These are phyloP conservation scores for Amaranthus tricolor DNA, from an alignment of 179 eudicot genomes.

Conservation along the genomic window DNA sequence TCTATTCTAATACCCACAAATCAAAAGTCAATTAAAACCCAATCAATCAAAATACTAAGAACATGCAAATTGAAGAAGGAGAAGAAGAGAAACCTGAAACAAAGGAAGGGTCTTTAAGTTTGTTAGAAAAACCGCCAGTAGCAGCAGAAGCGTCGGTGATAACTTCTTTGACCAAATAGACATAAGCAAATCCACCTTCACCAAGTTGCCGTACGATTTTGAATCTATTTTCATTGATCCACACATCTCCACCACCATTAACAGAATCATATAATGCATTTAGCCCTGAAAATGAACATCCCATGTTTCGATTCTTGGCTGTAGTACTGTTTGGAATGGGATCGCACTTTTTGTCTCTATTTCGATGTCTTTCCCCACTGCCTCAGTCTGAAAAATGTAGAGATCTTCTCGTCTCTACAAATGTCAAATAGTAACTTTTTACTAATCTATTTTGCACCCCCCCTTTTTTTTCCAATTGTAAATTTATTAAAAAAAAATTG, in stretches of 20 bases:
- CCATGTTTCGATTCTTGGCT: slow-evolving; percentile 44
- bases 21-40: background rate
- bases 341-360: slow-evolving; percentile 18
- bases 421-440: no score
- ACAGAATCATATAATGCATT: slow-evolving; percentile 84
- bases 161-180: slow-evolving; percentile 84
- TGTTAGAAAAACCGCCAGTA: slow-evolving; percentile 50
- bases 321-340: background rate
- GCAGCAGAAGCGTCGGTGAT: slow-evolving; percentile 48
- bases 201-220: slow-evolving; percentile 75
- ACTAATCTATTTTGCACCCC: no score
- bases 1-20: background rate
- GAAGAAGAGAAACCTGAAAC: slow-evolving; percentile 51
- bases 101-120: slow-evolving; percentile 74
- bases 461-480: no score
- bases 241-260: slow-evolving; percentile 87
- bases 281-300: slow-evolving; percentile 89
- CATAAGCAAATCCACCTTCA: slow-evolving; percentile 91
- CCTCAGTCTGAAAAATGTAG: slow-evolving; percentile 1
- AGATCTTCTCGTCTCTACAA: background rate
- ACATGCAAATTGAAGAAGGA: background rate
- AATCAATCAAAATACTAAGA: background rate
- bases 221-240: slow-evolving; percentile 95
- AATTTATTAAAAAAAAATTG: no score
- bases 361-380: background rate